A percentile compares a stretch with the other conserved stretches of the same genome.
Conservation (phyloP, 2,329 filamentous ascomycete species). For the Volutella citrinella region DNA sequence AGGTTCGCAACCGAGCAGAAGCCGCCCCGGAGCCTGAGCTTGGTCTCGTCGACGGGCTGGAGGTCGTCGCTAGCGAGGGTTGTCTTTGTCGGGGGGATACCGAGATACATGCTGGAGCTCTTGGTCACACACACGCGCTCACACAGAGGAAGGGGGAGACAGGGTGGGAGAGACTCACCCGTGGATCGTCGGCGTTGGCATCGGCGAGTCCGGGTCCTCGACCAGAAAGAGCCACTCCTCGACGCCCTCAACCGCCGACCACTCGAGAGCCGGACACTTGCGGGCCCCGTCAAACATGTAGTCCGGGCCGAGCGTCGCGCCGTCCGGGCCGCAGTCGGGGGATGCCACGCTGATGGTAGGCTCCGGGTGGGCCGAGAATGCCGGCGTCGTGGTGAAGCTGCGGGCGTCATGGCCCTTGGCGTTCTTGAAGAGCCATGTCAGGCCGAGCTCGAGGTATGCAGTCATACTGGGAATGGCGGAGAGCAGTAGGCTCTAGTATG, state of each 20-base stretch:
- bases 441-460: conserved; percentile 31
- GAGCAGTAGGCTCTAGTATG: too few species aligned
- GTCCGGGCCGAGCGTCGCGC: conserved; percentile 32
- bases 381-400: conserved; percentile 34
- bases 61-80: conserved; percentile 33
- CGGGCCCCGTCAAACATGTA: conserved; percentile 38
- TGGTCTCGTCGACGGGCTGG: conserved; percentile 23
- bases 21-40: conserved; percentile 36
- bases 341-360: conserved; percentile 38
- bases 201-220: conserved; percentile 46
- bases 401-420: conserved; percentile 36
- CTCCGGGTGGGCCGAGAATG: conserved; percentile 30
- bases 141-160: too few species aligned
- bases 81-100: conserved; percentile 17
- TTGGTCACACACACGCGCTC: too few species aligned
- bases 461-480: conserved; percentile 14
- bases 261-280: conserved; percentile 39
- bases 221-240: conserved; percentile 45
- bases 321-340: conserved; percentile 37
- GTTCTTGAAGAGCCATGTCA: conserved; percentile 39
- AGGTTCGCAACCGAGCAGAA: conserved; percentile 46
- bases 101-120: conserved; percentile 25
- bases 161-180: conserved; percentile 40
- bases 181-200: conserved; percentile 43
- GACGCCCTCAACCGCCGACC: conserved; percentile 34